phyloP scores from a whole-genome alignment of 257 asterid genomes.

The Gentiana dahurica region DNA sequence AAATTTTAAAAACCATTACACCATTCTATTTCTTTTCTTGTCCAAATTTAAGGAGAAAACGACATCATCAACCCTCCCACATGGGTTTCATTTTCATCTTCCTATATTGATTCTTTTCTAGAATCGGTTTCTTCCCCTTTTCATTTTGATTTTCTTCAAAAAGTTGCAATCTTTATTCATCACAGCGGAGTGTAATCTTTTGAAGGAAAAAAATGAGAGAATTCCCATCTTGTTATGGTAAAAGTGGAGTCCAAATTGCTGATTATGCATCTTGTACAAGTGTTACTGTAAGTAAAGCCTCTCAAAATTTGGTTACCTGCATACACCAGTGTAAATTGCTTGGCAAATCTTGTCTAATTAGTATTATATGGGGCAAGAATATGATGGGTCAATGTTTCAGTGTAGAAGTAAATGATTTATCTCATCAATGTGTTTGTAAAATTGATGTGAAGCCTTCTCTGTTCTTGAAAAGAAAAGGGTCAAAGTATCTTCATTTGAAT shows the following conservation, averaged over 20 bases:
- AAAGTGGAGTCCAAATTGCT: conserved; percentile 91
- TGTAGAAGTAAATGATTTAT: conserved; percentile 71
- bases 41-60: background rate
- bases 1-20: conserved; percentile 18
- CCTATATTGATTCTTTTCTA: conserved; percentile 2
- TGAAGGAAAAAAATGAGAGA: conserved; percentile 55
- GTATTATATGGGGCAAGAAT: conserved; percentile 70
- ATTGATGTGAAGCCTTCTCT: conserved; percentile 81
- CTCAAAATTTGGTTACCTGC: conserved; percentile 67
- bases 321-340: conserved; percentile 54
- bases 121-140: background rate
- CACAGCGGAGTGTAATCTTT: background rate
- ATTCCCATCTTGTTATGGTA: conserved; percentile 94
- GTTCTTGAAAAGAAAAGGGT: conserved; percentile 84
- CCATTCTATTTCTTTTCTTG: conserved; percentile 1
- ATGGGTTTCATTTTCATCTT: conserved; percentile 7
- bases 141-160: background rate
- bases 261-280: conserved; percentile 76
- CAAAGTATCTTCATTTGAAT: conserved; percentile 40
- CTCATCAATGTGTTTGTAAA: conserved; percentile 64
- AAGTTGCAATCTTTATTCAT: conserved; percentile 1
- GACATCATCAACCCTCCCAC: conserved; percentile 3
- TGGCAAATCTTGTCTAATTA: conserved; percentile 59
- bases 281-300: conserved; percentile 31
- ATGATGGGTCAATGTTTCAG: conserved; percentile 86